A percentile compares a stretch with the other conserved stretches of the same genome.
phyloP scores from a whole-genome alignment of 169 alveolate species.

The Plasmodium falciparum region DNA sequence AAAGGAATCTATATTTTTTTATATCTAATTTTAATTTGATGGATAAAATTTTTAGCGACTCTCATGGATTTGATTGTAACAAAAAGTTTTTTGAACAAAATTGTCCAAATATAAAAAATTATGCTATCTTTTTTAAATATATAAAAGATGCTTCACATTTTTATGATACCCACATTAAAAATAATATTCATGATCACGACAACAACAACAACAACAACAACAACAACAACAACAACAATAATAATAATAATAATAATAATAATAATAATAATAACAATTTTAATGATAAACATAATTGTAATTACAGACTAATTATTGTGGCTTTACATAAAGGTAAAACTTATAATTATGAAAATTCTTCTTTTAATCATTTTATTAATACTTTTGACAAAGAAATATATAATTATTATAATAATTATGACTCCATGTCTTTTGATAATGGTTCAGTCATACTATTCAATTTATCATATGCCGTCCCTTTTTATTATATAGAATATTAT shows the following conservation, averaged over 20 bases:
- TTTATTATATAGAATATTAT: constrained; percentile 60
- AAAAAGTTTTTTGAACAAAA: constrained; percentile 22
- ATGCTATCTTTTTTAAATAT: constrained; percentile 51
- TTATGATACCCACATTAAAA: constrained; percentile 35
- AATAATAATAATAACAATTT: not conserved
- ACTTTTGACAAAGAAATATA: constrained; percentile 19
- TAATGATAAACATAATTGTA: not conserved
- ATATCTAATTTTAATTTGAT: constrained; percentile 38
- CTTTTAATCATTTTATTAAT: constrained; percentile 31
- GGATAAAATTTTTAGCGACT: constrained; percentile 70
- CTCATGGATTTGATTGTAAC: constrained; percentile 69
- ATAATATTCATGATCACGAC: not conserved
- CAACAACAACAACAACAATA: no score
- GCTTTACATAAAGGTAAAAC: constrained; percentile 70
- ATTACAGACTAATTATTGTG: constrained; percentile 58
- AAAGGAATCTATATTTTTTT: constrained; percentile 50
- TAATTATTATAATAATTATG: constrained; percentile 49
- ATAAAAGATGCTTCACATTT: constrained; percentile 48
- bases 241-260: not conserved
- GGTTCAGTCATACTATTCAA: constrained; percentile 43
- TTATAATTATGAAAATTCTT: constrained; percentile 23
- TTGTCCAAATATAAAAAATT: constrained; percentile 35
- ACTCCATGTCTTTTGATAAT: constrained; percentile 45
- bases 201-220: not conserved
- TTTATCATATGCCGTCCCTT: constrained; percentile 69